These are phyloP conservation scores for Sphagnum magellanicum DNA, from an alignment of 228 moss, liverwort and hornwort species.

Conservation along the genomic window DNA sequence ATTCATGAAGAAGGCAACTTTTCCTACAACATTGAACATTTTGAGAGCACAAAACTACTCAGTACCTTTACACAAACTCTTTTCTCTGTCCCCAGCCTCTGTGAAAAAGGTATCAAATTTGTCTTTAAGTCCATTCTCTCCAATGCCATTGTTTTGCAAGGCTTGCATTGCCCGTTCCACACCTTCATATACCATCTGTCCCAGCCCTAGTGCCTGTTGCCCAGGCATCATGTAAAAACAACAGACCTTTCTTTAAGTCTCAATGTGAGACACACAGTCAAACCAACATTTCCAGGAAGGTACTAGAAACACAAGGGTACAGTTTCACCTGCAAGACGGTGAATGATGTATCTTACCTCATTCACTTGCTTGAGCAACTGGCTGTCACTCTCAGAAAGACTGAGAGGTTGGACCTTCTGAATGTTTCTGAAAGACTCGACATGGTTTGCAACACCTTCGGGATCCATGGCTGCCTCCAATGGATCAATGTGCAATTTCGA, in stretches of 20 bases:
- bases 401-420: neutral
- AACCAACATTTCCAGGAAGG: too few relatives aligned
- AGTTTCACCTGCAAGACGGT: too few relatives aligned
- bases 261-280: too few relatives aligned
- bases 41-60: too few relatives aligned
- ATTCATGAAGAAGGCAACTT: too few relatives aligned
- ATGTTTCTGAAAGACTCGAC: neutral
- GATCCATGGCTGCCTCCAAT: slow-evolving; percentile 18
- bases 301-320: too few relatives aligned
- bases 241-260: too few relatives aligned
- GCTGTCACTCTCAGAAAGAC: slow-evolving; percentile 9
- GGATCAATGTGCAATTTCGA: slow-evolving; percentile 22
- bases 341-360: slow-evolving; percentile 8
- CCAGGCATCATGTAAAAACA: neutral
- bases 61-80: slow-evolving; percentile 27
- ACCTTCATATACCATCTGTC: slow-evolving; percentile 14
- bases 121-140: slow-evolving; percentile 7
- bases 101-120: slow-evolving; percentile 5
- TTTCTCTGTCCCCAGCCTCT: slow-evolving; percentile 15
- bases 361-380: slow-evolving; percentile 10
- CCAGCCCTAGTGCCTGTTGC: slow-evolving; percentile 14
- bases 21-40: too few relatives aligned
- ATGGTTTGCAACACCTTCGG: slow-evolving; percentile 9
- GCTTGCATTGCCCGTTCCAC: slow-evolving; percentile 1
- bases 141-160: neutral